A percentile compares a stretch with the other conserved stretches of the same genome.
These are phyloP conservation scores for Diaporthe aspalathi DNA, from an alignment of 2,329 filamentous ascomycete genomes.

Conservation along the genomic window DNA sequence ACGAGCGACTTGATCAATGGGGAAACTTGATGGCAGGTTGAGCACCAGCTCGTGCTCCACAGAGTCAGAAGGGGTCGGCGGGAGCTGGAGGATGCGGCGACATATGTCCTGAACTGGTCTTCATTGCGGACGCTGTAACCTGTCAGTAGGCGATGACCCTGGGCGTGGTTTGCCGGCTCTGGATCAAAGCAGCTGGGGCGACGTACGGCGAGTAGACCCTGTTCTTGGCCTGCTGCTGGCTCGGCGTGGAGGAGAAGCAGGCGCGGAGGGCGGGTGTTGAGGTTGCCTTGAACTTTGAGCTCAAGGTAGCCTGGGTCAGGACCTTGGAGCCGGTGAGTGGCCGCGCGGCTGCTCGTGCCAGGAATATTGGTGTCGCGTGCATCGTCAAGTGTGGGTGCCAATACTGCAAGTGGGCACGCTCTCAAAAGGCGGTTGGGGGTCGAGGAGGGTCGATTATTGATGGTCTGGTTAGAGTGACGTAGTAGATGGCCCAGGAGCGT, in stretches of 20 bases:
- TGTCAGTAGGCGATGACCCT: background rate
- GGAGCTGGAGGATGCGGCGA: slow-evolving; percentile 65
- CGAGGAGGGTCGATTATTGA: background rate
- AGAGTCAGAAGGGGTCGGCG: slow-evolving; percentile 68
- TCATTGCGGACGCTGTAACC: slow-evolving; percentile 62
- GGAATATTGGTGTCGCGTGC: background rate
- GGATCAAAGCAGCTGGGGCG: background rate
- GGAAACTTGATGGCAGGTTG: slow-evolving; percentile 62
- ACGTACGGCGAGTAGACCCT: slow-evolving; percentile 51
- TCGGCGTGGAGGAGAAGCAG: slow-evolving; percentile 31
- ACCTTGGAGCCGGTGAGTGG: background rate
- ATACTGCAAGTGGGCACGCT: background rate
- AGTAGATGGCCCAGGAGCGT: background rate
- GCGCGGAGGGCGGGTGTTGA: background rate
- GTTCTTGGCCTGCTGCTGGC: slow-evolving; percentile 27
- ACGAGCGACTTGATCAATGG: slow-evolving; percentile 63
- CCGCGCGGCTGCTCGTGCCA: background rate
- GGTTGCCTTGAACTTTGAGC: background rate
- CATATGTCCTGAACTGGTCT: slow-evolving; percentile 66
- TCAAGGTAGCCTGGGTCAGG: slow-evolving; percentile 4
- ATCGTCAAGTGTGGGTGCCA: background rate
- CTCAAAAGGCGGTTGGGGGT: background rate
- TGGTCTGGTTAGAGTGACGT: background rate
- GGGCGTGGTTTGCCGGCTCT: background rate
- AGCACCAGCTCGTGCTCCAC: slow-evolving; percentile 70